Evolutionary conservation across 805 yeast species (phyloP), one percentile per base, ranked within the genome.

Genomic region (Starmerella etchellsii): DNA sequence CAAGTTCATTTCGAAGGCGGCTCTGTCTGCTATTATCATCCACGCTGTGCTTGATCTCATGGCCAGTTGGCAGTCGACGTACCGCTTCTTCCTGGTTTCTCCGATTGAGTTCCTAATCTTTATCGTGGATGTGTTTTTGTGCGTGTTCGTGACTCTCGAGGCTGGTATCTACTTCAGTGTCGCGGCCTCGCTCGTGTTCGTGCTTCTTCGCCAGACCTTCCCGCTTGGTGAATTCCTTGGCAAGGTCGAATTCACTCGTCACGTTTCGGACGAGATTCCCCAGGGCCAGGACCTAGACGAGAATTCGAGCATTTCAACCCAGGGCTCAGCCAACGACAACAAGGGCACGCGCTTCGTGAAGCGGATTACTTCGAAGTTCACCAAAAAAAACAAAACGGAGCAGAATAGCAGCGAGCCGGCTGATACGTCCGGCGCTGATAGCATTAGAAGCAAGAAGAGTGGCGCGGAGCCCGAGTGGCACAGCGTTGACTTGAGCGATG

Each of bases 21-120:
- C 88, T 2, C 67, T 87, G 42, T 68, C 78, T 48, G 95, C 95
- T 2, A 75, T 87, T 49, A 87, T 87, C 50, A 87, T 87, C 55
- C 95, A 87, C 61, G 94, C 95, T 23, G 96, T 87, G 16, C 72
- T 82, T 39, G 95, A 85, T 61, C 70, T 87, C 59, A 61, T 84
- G 44, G 78, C 93, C 2, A 69, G 76, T 39, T 59, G 54, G 40
- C 47, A 51, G 28, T 50, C 57, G 16, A 50, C 63, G 10, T 81
- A 74, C 58, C 69, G 68, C 51, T 71, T 78, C 21, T 87, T 82
- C 78, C 70, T 67, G 48, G 71, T 79, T 42, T 63, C 74, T 36
- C 95, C 95, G 1, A 46, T 81, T 22, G 95, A 83, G 60, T 72
- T 69, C 54, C 66, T 76, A 20, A 78, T 83, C 40, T 83, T 83